These are phyloP conservation scores for Fusarium brevicatenulatum DNA, from an alignment of 2,329 filamentous ascomycete species.

Conservation along the genomic window DNA sequence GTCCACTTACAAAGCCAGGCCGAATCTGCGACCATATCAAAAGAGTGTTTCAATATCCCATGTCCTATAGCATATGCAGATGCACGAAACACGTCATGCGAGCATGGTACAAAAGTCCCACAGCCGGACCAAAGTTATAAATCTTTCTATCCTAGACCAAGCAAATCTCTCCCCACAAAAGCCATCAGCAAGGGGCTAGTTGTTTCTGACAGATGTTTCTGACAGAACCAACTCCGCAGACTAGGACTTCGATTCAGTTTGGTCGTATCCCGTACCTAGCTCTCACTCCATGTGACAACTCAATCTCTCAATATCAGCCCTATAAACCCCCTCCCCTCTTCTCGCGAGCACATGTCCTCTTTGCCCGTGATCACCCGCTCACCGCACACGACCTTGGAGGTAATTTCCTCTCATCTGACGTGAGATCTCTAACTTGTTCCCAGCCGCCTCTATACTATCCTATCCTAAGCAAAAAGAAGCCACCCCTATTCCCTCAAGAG, in stretches of 20 bases:
- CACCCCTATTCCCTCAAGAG: conserved; percentile 1
- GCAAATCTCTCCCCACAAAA: neutral
- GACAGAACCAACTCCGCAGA: neutral
- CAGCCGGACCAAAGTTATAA: neutral
- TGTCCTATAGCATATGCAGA: neutral
- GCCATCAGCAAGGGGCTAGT: neutral
- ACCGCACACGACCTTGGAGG: conserved; percentile 2
- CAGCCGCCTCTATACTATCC: neutral
- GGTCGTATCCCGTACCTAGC: conserved; percentile 9
- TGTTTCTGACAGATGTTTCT: conserved; percentile 15
- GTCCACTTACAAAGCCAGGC: neutral
- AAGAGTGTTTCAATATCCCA: neutral
- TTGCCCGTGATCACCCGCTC: conserved; percentile 35
- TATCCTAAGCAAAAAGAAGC: neutral
- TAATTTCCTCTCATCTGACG: conserved; percentile 38
- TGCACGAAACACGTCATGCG: conserved; percentile 16
- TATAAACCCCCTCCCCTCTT: conserved; percentile 4
- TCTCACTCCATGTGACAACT: conserved; percentile 2
- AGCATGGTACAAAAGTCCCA: conserved; percentile 23
- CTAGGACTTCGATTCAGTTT: neutral
- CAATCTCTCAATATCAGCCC: conserved; percentile 26
- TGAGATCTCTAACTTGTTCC: conserved; percentile 40
- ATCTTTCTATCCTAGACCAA: neutral
- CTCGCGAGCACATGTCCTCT: conserved; percentile 3
- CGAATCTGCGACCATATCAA: conserved; percentile 2